Evolutionary conservation across 108 stramenopile species (phyloP).

Genomic region (Aureococcus anophagefferens): DNA sequence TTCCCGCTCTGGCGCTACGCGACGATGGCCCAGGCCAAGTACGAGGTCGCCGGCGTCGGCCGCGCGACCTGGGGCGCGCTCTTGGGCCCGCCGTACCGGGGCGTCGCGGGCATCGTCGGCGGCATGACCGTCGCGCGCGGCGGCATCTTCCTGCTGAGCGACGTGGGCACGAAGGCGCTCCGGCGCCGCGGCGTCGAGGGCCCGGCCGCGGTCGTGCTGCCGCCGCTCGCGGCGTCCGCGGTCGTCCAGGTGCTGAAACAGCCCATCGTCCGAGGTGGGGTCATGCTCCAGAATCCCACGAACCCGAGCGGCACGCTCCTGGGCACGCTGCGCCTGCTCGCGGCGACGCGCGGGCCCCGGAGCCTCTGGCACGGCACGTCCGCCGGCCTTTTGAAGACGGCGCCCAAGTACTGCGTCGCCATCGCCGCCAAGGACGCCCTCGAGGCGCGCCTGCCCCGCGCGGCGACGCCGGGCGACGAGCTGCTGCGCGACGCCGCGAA

Average conservation of each 20-base stretch:
- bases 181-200: no score
- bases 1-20: conserved; percentile 69
- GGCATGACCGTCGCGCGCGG: conserved; percentile 97
- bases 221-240: conserved; percentile 59
- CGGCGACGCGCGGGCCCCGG: conserved; percentile 47
- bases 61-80: conserved; percentile 61
- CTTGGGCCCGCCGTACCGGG: conserved; percentile 89
- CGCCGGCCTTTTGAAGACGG: conserved; percentile 90
- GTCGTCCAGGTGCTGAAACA: conserved; percentile 82
- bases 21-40: conserved; percentile 67
- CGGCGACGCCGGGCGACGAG: background rate
- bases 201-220: conserved; percentile 53
- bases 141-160: conserved; percentile 85
- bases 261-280: conserved; percentile 87
- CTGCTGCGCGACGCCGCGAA: conserved; percentile 71
- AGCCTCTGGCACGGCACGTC: conserved; percentile 84
- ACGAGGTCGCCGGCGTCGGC: no score
- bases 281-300: conserved; percentile 80
- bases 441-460: conserved; percentile 43
- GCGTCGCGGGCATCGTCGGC: conserved; percentile 66
- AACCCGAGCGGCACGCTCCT: no score
- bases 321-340: background rate
- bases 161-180: conserved; percentile 59
- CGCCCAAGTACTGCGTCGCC: conserved; percentile 90
- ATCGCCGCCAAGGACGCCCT: conserved; percentile 82